phyloP scores from a whole-genome alignment of 192 early-diverging fungal genomes.

The Umbelopsis sp. region DNA sequence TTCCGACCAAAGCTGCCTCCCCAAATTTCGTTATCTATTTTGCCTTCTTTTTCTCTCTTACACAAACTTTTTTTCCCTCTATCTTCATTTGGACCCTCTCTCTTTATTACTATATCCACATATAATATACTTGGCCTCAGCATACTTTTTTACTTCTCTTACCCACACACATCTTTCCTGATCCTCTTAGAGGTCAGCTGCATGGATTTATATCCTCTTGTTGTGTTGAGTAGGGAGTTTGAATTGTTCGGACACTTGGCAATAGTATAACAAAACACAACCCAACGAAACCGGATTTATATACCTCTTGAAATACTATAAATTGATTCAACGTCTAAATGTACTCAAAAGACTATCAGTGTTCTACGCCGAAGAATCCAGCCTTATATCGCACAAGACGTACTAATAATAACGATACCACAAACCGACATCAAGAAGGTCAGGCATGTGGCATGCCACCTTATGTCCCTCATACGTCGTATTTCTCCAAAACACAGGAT shows the following conservation, averaged over 20 bases:
- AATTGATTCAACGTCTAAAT: not conserved
- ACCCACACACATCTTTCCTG: not conserved
- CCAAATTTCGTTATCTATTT: conserved; percentile 3
- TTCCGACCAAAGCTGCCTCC: conserved; percentile 1
- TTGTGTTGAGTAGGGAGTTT: not conserved
- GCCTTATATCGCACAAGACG: not conserved
- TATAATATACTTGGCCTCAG: not conserved
- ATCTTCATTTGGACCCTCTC: not conserved
- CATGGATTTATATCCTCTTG: conserved; percentile 8
- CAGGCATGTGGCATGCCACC: not conserved
- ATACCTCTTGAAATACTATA: not conserved
- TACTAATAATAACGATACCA: not conserved
- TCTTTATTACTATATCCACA: not conserved
- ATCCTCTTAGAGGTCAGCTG: not conserved
- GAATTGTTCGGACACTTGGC: not conserved
- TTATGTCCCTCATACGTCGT: not conserved
- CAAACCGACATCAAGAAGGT: not conserved
- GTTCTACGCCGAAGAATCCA: not conserved
- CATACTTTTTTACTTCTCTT: too few species aligned
- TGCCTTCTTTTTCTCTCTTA: not conserved
- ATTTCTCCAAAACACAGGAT: not conserved
- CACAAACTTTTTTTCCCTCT: not conserved
- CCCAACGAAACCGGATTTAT: not conserved
- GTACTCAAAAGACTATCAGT: conserved; percentile 3
- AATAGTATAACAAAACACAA: not conserved